Conservation (phyloP, 1,284 basidiomycete species). For the Ustilago nuda region DNA sequence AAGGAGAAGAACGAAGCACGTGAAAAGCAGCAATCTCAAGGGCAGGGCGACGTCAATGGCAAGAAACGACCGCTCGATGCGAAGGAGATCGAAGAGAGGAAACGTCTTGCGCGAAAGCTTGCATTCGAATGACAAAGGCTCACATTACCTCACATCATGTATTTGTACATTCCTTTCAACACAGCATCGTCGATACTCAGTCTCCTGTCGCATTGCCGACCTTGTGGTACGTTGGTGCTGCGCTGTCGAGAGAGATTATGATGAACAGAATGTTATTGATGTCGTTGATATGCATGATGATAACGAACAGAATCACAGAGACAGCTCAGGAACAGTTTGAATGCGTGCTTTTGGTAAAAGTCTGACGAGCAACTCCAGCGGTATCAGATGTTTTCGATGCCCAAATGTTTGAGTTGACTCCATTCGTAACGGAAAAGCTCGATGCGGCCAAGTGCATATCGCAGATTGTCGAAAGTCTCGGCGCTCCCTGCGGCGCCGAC, state of each 20-base stretch:
- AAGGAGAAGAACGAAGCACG: conserved; percentile 52
- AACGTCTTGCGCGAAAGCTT: conserved; percentile 58
- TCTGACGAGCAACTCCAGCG: too few species aligned
- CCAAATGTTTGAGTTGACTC: conserved; percentile 30
- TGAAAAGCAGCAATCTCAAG: conserved; percentile 24
- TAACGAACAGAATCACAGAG: too few species aligned
- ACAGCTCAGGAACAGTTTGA: too few species aligned
- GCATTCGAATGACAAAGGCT: conserved; percentile 38
- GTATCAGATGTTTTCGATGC: conserved; percentile 32
- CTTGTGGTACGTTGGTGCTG: neutral
- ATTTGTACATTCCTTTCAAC: neutral
- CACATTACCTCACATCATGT: conserved; percentile 1
- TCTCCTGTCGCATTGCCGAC: neutral
- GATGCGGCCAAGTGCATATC: conserved; percentile 62
- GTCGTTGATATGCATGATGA: too few species aligned
- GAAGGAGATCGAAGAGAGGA: conserved; percentile 60
- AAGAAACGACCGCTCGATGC: conserved; percentile 47
- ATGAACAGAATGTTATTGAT: neutral
- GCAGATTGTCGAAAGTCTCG: conserved; percentile 64
- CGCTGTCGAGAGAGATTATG: too few species aligned
- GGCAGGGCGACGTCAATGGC: conserved; percentile 7
- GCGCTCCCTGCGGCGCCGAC: conserved; percentile 34
- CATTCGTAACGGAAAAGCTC: conserved; percentile 64
- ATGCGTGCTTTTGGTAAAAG: too few species aligned
- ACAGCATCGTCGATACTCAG: neutral